phyloP scores from a whole-genome alignment of 1,284 basidiomycete genomes.

The Kalmanozyma brasiliensis region DNA sequence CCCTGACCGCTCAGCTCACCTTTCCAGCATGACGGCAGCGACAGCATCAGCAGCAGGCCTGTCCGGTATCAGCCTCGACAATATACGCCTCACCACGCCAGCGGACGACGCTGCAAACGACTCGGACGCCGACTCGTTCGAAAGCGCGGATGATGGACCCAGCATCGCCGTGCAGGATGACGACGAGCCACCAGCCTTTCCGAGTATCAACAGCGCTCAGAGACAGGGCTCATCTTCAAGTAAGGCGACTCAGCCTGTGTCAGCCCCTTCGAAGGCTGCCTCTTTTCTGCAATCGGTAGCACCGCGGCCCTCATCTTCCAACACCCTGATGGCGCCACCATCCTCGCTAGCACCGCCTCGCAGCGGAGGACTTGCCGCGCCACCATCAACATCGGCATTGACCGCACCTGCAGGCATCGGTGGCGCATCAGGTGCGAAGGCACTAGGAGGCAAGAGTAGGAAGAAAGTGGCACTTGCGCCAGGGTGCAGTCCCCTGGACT shows the following conservation, averaged over 20 bases:
- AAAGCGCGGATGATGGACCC: constrained; percentile 18
- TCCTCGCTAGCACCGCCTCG: constrained; percentile 36
- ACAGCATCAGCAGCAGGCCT: constrained; percentile 3
- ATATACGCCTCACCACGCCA: constrained; percentile 17
- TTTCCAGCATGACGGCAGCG: constrained; percentile 7
- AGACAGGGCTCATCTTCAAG: constrained; percentile 69
- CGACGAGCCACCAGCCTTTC: constrained; percentile 85
- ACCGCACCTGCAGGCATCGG: constrained; percentile 55
- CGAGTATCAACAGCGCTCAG: constrained; percentile 81
- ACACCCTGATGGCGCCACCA: constrained; percentile 42
- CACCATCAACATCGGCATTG: constrained; percentile 53
- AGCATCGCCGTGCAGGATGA: constrained; percentile 64
- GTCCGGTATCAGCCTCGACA: constrained; percentile 23
- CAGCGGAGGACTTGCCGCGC: constrained; percentile 38
- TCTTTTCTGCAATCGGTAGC: constrained; percentile 28
- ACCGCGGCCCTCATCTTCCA: constrained; percentile 21
- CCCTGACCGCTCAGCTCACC: background rate
- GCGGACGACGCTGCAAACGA: constrained; percentile 15
- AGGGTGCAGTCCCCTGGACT: constrained; percentile 91
- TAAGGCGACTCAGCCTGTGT: constrained; percentile 1
- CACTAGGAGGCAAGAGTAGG: constrained; percentile 22
- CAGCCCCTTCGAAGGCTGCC: constrained; percentile 11
- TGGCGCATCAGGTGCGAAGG: constrained; percentile 45
- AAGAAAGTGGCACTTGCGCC: constrained; percentile 87
- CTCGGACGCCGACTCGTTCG: constrained; percentile 26